Evolutionary conservation across 2,329 filamentous ascomycete species (phyloP).

Genomic region (Drechslerella stenobrocha): DNA sequence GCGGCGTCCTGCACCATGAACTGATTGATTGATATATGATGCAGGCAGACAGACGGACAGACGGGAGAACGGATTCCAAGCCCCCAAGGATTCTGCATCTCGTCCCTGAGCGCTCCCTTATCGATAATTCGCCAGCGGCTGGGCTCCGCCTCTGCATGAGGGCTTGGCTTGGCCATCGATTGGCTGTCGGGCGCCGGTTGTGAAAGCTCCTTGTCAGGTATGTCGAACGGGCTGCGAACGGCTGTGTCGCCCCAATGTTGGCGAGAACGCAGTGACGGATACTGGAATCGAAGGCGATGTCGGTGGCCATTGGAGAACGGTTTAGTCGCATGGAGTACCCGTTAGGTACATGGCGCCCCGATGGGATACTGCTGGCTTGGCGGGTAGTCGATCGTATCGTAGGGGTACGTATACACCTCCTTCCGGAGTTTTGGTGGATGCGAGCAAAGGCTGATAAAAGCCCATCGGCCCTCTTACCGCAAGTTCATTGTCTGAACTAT

Average conservation of each 20-base stretch:
- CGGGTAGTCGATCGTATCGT: neutral
- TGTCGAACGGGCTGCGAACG: constrained; percentile 46
- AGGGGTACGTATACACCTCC: neutral
- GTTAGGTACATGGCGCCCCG: too few relatives aligned
- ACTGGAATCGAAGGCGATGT: constrained; percentile 24
- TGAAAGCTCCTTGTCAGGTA: constrained; percentile 29
- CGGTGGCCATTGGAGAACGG: neutral
- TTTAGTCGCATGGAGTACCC: constrained; percentile 6
- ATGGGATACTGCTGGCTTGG: too few relatives aligned
- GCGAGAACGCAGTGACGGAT: constrained; percentile 35
- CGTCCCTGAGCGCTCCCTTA: constrained; percentile 19
- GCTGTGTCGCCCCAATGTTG: constrained; percentile 45
- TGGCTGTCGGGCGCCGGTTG: constrained; percentile 28
- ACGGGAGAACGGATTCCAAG: constrained; percentile 40
- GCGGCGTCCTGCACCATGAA: too few relatives aligned
- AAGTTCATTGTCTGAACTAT: constrained; percentile 1
- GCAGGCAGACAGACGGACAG: constrained; percentile 5
- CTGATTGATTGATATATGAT: too few relatives aligned
- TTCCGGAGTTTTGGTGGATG: neutral
- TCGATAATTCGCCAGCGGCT: constrained; percentile 46
- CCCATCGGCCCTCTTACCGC: neutral
- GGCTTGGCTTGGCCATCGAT: constrained; percentile 21
- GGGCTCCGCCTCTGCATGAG: constrained; percentile 29
- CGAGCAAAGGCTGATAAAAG: constrained; percentile 1
- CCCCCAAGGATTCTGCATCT: constrained; percentile 39